These are phyloP conservation scores for Podaxis sp. DNA, from an alignment of 768 basidiomycete species.

Conservation along the genomic window DNA sequence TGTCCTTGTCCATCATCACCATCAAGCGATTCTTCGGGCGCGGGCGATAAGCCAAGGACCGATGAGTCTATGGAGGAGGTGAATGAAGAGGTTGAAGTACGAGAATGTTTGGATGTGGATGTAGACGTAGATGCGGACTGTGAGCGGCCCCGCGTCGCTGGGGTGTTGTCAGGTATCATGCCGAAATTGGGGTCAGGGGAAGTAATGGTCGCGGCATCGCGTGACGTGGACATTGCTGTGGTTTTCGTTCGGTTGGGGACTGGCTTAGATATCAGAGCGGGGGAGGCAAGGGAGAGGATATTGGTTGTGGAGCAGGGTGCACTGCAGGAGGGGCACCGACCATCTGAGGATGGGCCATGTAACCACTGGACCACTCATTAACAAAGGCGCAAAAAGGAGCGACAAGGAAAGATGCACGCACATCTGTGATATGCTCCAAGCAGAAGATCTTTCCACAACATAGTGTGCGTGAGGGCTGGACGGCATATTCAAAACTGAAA, in stretches of 20 bases:
- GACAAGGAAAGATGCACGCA: conserved; percentile 17
- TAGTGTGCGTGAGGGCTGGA: conserved; percentile 28
- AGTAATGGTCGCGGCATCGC: background rate
- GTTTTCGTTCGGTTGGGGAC: background rate
- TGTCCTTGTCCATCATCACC: background rate
- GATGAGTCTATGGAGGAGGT: background rate
- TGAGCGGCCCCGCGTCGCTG: background rate
- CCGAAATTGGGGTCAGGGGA: background rate
- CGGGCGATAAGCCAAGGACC: background rate
- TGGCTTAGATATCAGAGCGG: conserved; percentile 16
- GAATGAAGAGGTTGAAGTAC: conserved; percentile 1
- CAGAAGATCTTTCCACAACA: conserved; percentile 35
- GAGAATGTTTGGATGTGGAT: conserved; percentile 4
- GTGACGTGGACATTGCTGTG: background rate
- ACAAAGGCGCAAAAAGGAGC: background rate
- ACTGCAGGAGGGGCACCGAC: conserved; percentile 33
- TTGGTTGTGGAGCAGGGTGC: conserved; percentile 27
- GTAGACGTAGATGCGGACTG: background rate
- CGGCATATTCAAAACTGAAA: conserved; percentile 31
- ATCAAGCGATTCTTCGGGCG: background rate
- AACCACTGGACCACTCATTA: conserved; percentile 28
- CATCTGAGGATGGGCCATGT: conserved; percentile 31
- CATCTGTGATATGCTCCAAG: conserved; percentile 30
- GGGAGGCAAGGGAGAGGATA: conserved; percentile 27
- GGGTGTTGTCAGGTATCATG: background rate